Evolutionary conservation across 192 early-diverging fungal species (phyloP).

Genomic region (Rhizophlyctis rosea): DNA sequence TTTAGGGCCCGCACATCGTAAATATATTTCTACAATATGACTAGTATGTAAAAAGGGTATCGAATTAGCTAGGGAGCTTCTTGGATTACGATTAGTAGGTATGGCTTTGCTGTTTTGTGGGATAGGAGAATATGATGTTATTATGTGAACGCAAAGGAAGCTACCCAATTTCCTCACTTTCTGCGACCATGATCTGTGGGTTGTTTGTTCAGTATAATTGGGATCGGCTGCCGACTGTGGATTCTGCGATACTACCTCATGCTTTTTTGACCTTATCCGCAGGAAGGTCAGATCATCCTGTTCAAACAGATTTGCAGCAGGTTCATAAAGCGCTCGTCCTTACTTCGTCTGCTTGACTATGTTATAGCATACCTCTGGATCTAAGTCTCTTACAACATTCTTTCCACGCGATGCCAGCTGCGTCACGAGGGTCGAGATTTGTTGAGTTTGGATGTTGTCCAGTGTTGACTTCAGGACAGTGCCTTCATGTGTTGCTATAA

Average conservation of each 20-base stretch:
- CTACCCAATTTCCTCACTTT: constrained; percentile 26
- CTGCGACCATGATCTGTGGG: constrained; percentile 40
- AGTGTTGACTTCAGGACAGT: constrained; percentile 51
- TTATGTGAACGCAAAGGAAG: not conserved
- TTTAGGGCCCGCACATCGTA: too few relatives aligned
- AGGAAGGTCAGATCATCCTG: constrained; percentile 42
- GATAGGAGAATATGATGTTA: constrained; percentile 5
- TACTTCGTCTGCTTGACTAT: not conserved
- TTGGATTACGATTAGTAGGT: constrained; percentile 40
- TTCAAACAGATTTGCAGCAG: not conserved
- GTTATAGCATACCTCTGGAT: constrained; percentile 45
- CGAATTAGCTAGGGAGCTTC: constrained; percentile 30
- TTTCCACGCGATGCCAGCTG: constrained; percentile 43
- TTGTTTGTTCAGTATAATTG: not conserved
- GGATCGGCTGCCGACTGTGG: not conserved
- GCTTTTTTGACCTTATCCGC: constrained; percentile 36
- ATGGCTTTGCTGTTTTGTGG: constrained; percentile 28
- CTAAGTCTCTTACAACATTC: constrained; percentile 50
- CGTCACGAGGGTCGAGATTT: constrained; percentile 54
- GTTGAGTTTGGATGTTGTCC: constrained; percentile 62
- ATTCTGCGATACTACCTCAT: constrained; percentile 17
- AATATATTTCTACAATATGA: not conserved
- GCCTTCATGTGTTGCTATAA: constrained; percentile 54
- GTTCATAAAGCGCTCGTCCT: not conserved
- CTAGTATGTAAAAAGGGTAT: not conserved